These are phyloP conservation scores for Fennellomyces sp. DNA, from an alignment of 371 early-diverging fungal genomes.

Conservation along the genomic window DNA sequence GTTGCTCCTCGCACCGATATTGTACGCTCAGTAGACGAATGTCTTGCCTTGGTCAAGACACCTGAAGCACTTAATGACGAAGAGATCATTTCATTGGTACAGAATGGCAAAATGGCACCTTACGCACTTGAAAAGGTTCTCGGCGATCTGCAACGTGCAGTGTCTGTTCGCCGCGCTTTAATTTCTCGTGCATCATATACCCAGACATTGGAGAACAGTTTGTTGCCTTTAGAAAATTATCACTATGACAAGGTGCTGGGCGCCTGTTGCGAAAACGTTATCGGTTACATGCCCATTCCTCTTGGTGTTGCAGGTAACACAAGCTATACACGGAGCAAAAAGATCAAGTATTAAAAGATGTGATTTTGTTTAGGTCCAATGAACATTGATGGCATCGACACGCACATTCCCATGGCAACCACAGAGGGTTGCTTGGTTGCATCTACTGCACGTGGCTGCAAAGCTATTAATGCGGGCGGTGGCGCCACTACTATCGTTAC, in stretches of 20 bases:
- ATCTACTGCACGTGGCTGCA: constrained; percentile 93
- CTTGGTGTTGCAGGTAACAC: constrained; percentile 85
- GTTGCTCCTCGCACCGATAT: constrained; percentile 13
- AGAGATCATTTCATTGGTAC: constrained; percentile 76
- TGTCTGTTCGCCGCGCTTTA: constrained; percentile 77
- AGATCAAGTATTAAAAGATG: neutral
- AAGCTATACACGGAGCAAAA: too few species aligned
- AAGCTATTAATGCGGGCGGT: constrained; percentile 89
- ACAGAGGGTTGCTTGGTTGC: constrained; percentile 96
- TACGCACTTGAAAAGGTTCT: constrained; percentile 88
- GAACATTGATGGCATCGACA: constrained; percentile 74
- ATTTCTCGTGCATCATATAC: constrained; percentile 70
- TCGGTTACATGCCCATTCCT: constrained; percentile 94
- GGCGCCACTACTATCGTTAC: constrained; percentile 86
- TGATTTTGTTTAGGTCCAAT: constrained; percentile 55
- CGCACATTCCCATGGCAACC: constrained; percentile 95
- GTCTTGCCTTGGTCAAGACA: constrained; percentile 56
- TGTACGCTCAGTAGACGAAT: constrained; percentile 55
- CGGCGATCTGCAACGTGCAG: constrained; percentile 79
- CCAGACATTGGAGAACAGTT: constrained; percentile 62
- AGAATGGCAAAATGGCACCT: constrained; percentile 73
- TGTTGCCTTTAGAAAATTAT: constrained; percentile 81
- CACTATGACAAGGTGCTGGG: constrained; percentile 91
- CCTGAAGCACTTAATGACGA: constrained; percentile 63
- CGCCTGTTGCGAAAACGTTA: constrained; percentile 96